Evolutionary conservation across 345 rosid species (phyloP).

Genomic region (Aquilaria malaccensis): DNA sequence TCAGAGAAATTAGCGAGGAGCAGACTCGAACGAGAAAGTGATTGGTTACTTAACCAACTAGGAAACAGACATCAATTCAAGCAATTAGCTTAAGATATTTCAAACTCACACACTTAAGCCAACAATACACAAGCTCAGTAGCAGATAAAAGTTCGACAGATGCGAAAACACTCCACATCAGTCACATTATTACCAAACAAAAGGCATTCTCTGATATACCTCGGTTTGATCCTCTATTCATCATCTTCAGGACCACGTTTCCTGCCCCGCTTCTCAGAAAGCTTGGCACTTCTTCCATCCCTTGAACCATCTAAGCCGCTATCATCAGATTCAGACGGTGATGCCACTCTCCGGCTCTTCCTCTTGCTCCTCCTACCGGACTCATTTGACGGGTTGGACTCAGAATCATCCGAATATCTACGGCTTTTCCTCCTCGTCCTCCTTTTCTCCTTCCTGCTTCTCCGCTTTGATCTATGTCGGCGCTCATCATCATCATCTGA

Average conservation of each 20-base stretch:
- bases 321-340: conserved; percentile 43
- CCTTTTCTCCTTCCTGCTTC: conserved; percentile 56
- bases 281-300: conserved; percentile 49
- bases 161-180: too few relatives aligned
- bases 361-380: conserved; percentile 30
- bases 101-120: too few relatives aligned
- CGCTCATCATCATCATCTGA: conserved; percentile 23
- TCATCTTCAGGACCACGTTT: conserved; percentile 39
- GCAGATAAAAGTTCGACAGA: too few relatives aligned
- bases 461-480: conserved; percentile 24
- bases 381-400: conserved; percentile 33
- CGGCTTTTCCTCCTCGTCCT: conserved; percentile 54
- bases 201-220: background rate
- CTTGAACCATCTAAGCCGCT: conserved; percentile 46
- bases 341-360: conserved; percentile 44
- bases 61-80: too few relatives aligned
- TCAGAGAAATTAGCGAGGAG: too few relatives aligned
- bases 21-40: too few relatives aligned
- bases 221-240: conserved; percentile 17
- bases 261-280: conserved; percentile 51
- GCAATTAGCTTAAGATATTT: too few relatives aligned
- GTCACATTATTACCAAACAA: too few relatives aligned
- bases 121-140: too few relatives aligned
- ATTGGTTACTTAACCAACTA: too few relatives aligned
- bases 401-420: conserved; percentile 32